These are phyloP conservation scores for Fusarium camptoceras DNA, from an alignment of 2,329 filamentous ascomycete genomes.

Conservation along the genomic window DNA sequence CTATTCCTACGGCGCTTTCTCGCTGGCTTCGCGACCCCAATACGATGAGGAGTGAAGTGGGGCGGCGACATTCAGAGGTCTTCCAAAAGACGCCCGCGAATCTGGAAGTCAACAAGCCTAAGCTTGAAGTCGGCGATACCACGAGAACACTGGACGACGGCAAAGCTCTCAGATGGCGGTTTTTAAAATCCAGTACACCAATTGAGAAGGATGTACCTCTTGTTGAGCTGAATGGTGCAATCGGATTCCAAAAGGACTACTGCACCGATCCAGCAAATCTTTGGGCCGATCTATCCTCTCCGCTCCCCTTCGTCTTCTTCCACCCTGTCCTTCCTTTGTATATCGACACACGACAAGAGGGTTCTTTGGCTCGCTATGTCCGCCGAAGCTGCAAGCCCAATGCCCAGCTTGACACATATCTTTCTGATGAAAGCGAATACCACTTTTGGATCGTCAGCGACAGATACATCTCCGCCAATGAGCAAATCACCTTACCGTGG, in stretches of 20 bases:
- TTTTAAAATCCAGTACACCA: conserved; percentile 63
- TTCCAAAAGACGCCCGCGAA: conserved; percentile 68
- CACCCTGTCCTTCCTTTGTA: conserved; percentile 89
- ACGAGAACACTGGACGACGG: conserved; percentile 51
- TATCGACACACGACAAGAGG: conserved; percentile 90
- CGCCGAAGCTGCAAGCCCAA: conserved; percentile 93
- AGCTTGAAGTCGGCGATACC: conserved; percentile 63
- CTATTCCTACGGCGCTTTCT: conserved; percentile 78
- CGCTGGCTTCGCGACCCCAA: conserved; percentile 82
- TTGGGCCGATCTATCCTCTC: conserved; percentile 74
- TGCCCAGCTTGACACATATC: conserved; percentile 85
- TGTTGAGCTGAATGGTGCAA: conserved; percentile 80
- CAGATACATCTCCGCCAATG: conserved; percentile 73
- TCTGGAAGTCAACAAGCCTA: conserved; percentile 57
- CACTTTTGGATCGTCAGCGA: conserved; percentile 94
- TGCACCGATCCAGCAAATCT: conserved; percentile 73
- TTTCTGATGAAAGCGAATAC: conserved; percentile 82
- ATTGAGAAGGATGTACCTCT: conserved; percentile 69
- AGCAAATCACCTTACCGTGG: conserved; percentile 74
- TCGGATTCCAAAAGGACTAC: conserved; percentile 80
- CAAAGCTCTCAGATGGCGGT: conserved; percentile 74
- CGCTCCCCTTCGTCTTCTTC: conserved; percentile 84
- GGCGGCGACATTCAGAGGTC: conserved; percentile 73
- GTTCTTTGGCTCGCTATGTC: conserved; percentile 88
- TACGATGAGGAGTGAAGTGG: conserved; percentile 74